Evolutionary conservation across 257 asterid species (phyloP), one percentile per base, ranked within the genome.

Genomic region (Nicotiana attenuata): DNA sequence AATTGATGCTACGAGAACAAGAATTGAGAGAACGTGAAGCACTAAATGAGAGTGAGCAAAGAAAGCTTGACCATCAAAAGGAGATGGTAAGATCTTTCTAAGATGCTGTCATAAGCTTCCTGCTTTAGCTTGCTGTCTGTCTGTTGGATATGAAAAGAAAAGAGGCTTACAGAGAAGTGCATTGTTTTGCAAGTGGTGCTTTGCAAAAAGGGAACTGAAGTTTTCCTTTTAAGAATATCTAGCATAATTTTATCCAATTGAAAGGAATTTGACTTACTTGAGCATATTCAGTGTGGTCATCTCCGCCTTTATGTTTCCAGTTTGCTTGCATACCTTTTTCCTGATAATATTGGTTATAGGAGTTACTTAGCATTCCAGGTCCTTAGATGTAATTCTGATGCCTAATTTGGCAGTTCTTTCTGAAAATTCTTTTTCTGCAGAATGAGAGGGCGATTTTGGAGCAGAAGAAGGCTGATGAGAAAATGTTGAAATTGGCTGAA

Each of bases 391-490:
- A 38, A 41, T 75, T 52, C 10, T 50, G 63, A 75, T 75, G 45
- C 80, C 52, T 75, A 75, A 26, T 61, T 16, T 15, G 45, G 52
- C 52, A 75, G 16, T 45, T 66, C 1, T 50, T 31, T 66, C 15
- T 75, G 45, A 50, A 41, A 50, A 50, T 4, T 50, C 45, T 15
- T 76, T 84, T 65, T 80, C 64, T 84, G 88, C 92, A 94, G 99
- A 93, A 90, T 88, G 93, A 87, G 82, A 89, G 82, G 88, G 98
- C 98, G 53, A 84, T 91, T 75, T 35, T 81, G 81, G 92, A 94
- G 80, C 99, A 92, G 85, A 81, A 83, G 79, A 90, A 88, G 84
- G 92, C 93, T 64, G 92, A 88, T 78, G 89, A 87, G 73, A 84
- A 89, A 19, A 85, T 93, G 89, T 65, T 90, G 86, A 88, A 85